Conservation (phyloP, 2,329 filamentous ascomycete genomes). For the Pseudopyricularia cyperi region DNA sequence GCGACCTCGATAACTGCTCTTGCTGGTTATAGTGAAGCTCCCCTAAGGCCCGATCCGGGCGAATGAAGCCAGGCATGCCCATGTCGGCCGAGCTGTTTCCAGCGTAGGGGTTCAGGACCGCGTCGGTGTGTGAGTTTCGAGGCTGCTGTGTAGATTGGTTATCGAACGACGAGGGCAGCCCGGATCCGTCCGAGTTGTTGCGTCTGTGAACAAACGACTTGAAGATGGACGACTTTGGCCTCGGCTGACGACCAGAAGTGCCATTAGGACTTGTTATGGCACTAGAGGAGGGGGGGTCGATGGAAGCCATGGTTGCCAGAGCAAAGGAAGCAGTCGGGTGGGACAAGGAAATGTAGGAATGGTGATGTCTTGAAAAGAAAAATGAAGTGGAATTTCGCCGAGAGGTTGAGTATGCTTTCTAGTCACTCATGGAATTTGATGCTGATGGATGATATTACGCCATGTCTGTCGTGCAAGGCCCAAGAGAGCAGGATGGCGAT, state of each 20-base stretch:
- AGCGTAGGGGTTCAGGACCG: neutral
- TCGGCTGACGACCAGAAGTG: constrained; percentile 17
- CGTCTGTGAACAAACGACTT: constrained; percentile 36
- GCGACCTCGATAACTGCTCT: constrained; percentile 23
- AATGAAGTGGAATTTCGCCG: neutral
- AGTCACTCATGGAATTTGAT: neutral
- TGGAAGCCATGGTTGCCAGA: constrained; percentile 6
- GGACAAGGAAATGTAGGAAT: neutral
- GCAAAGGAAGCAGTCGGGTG: neutral
- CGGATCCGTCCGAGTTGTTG: constrained; percentile 28
- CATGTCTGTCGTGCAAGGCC: neutral
- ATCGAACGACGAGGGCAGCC: constrained; percentile 14
- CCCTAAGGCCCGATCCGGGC: constrained; percentile 32
- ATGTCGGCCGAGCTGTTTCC: constrained; percentile 11
- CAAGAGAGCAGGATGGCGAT: neutral
- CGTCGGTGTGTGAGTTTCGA: constrained; percentile 11
- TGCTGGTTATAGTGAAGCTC: constrained; percentile 46
- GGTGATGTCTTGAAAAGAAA: neutral
- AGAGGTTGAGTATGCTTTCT: neutral
- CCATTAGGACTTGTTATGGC: neutral
- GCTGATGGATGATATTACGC: neutral
- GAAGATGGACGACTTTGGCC: constrained; percentile 35
- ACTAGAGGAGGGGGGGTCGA: neutral
- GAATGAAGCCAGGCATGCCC: constrained; percentile 19
- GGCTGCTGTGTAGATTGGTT: constrained; percentile 6